Base-by-base conservation (phyloP, 2,329 filamentous ascomycete species). In the Penicillium fuscoglaucum region DNA sequence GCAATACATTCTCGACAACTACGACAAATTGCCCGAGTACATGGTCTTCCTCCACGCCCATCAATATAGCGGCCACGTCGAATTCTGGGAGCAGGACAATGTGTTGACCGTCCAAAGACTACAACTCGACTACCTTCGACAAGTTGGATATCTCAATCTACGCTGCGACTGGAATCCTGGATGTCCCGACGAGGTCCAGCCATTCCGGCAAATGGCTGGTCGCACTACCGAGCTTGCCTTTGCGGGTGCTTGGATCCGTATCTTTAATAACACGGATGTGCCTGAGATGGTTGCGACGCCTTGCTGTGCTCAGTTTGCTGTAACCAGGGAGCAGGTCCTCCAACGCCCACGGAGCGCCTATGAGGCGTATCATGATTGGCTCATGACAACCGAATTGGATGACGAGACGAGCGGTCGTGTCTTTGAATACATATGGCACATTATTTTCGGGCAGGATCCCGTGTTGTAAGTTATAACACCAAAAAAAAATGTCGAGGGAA, bases 271-370 rank as follows among this genome's bases (percentile, higher is more conserved):
- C 24, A 72, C 69, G 3, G 39, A 73, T 19, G 72, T 84, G 0
- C 83, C 84, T 0, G 72, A 78, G 3, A 65, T 78, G 3, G 76
- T 87, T 7, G 83, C 79, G 2, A 80, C 80, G 6, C 78, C 83
- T 19, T 88, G 85, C 68, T 88, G 85, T 71, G 83, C 84, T n/a
- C 86, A 88, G 70, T 88, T 88, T 60, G 86, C 82, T 0, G 82
- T 87, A 9, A 82, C 83, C 3, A 73, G 78, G 17, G 79, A 82
- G 8, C 79, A 79, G 43, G 78, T 88, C 26, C 75, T 70, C 6
- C 70, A 75, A 39, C 74, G 83, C 35, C 77, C 83, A 3, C 70
- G 73, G 57, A 75, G 74, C 21, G 82, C 83, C 55, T 89, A 88
- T 61, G 66, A 81, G 7, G 75, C 76, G 19, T 84, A 81, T 68